Percentiles rank a stretch among this genome's conserved stretches.
These are phyloP conservation scores for Solanum chmielewskii DNA, from an alignment of 257 asterid species.

Conservation along the genomic window DNA sequence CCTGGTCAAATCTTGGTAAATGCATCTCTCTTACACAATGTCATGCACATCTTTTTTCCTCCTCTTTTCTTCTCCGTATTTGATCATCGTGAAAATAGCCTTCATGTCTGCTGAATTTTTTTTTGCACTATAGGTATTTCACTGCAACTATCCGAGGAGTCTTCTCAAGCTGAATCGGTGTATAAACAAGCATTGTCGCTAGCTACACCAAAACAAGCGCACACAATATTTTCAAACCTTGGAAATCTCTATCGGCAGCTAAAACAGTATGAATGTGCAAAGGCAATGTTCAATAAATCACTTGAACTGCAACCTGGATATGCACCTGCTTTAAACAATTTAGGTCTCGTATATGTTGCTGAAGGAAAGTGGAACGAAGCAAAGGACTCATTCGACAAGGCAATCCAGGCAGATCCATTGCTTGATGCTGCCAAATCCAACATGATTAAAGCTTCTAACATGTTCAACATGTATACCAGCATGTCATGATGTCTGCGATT, in stretches of 20 bases:
- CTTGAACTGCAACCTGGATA: conserved; percentile 93
- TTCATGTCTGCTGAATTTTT: background rate
- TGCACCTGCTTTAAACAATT: conserved; percentile 94
- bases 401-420: conserved; percentile 69
- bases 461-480: conserved; percentile 28
- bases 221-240: conserved; percentile 64
- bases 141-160: conserved; percentile 64
- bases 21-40: background rate
- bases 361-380: conserved; percentile 84
- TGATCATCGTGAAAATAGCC: background rate
- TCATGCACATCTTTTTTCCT: background rate
- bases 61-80: background rate
- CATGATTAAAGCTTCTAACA: conserved; percentile 41
- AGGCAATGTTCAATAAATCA: conserved; percentile 88
- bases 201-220: conserved; percentile 69
- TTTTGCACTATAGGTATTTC: conserved; percentile 47
- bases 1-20: conserved; percentile 97
- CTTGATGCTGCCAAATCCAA: conserved; percentile 94
- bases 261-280: conserved; percentile 50
- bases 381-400: conserved; percentile 72
- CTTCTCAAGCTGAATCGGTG: conserved; percentile 70
- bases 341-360: conserved; percentile 88
- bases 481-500: conserved; percentile 13
- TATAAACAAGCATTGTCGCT: conserved; percentile 70
- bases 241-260: conserved; percentile 82